Base-by-base conservation (phyloP, 2,329 filamentous ascomycete genomes). In the Pseudogymnoascus sp. region DNA sequence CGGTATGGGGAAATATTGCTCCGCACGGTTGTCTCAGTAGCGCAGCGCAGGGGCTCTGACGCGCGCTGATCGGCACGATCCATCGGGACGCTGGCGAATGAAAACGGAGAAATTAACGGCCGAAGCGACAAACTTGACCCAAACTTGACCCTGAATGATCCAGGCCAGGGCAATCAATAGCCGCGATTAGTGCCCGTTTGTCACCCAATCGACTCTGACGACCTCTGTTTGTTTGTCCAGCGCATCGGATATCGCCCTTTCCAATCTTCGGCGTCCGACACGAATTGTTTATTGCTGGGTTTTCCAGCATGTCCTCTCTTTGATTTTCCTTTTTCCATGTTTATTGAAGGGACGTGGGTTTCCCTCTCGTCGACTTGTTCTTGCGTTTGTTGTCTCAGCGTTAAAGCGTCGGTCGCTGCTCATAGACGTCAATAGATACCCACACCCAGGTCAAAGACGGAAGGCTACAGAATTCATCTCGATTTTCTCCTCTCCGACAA, bases 271-370 rank as follows among this genome's bases (percentile, higher is more conserved):
- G 29, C 29, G 51, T 57, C 51, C 29, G 29, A 34, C 14, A 57
- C 26, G 11, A 57, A 57, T 57, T 34, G 51, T 57, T 57, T 34
- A 34, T 57, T 57, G 51, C 51, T 57, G 51, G 51, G 29, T 57
- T 57, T 26, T 54, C 51, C 51, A 57, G 51, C 51, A 57, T 57
- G 51, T 57, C 51, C 51, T 34, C 51, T 57, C 51, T 57, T 57
- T 57, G 51, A 54, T 34, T 34, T 57, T 34, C 10, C 16, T 12
- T 34, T 57, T 34, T 57, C 29, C n/a, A 57, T 57, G 51, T 12
- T 34, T 57, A 57, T 10, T 57, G 3, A 57, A 34, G 51, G 26
- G 51, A 34, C 51, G 51, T 57, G 29, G 47, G 47, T n/a, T 34
- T n/a, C 51, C 10, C 29, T 57, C 26, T 57, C 16, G 51, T 21